phyloP scores from a whole-genome alignment of 768 basidiomycete species.

The Pseudohyphozyma bogoriensis region DNA sequence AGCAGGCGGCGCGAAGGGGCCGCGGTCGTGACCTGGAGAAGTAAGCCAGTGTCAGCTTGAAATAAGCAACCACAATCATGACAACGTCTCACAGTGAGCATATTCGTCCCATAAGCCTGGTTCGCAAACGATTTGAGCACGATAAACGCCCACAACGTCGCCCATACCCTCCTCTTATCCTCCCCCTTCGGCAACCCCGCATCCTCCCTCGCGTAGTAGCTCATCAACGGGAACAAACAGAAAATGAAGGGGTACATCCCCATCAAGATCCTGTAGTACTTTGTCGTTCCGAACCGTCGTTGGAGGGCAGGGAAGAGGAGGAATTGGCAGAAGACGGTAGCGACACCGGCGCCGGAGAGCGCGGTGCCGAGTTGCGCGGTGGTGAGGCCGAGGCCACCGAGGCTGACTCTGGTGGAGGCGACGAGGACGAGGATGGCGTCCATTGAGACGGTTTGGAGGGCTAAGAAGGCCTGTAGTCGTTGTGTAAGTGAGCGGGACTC shows the following conservation, averaged over 20 bases:
- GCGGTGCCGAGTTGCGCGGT: slow-evolving; percentile 23
- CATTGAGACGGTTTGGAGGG: slow-evolving; percentile 20
- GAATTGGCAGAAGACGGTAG: slow-evolving; percentile 17
- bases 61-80: too few relatives aligned
- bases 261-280: slow-evolving; percentile 18
- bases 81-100: slow-evolving; percentile 15
- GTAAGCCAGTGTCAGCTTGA: too few relatives aligned
- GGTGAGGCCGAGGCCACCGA: slow-evolving; percentile 29
- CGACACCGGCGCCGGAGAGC: slow-evolving; percentile 23
- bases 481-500: neutral
- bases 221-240: slow-evolving; percentile 24
- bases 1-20: slow-evolving; percentile 21
- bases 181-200: neutral
- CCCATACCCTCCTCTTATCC: slow-evolving; percentile 5
- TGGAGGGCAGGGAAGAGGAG: slow-evolving; percentile 30
- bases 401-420: slow-evolving; percentile 22
- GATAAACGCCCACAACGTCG: slow-evolving; percentile 11
- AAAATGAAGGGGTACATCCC: slow-evolving; percentile 20
- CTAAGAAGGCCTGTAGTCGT: slow-evolving; percentile 12
- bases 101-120: slow-evolving; percentile 8
- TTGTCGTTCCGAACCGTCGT: slow-evolving; percentile 19
- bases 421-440: slow-evolving; percentile 28
- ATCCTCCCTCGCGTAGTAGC: neutral
- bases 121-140: slow-evolving; percentile 3
- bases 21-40: neutral